phyloP scores from a whole-genome alignment of 1,139 yeast species.

The Hyphopichia pseudoburtonii region DNA sequence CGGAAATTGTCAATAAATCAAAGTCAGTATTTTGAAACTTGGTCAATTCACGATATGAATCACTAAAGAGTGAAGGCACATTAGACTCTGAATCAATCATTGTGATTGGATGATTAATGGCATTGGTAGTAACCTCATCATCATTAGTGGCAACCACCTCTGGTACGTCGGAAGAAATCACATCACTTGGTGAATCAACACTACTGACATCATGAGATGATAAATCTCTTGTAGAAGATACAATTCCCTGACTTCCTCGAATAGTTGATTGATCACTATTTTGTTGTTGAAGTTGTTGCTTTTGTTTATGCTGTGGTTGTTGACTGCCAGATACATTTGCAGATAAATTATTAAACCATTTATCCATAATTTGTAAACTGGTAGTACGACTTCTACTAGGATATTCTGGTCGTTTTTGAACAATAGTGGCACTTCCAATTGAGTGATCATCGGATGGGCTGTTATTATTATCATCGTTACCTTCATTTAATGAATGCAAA shows the following conservation, averaged over 20 bases:
- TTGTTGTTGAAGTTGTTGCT: not conserved
- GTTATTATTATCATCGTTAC: slow-evolving; percentile 13
- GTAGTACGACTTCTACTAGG: slow-evolving; percentile 32
- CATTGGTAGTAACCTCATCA: not conserved
- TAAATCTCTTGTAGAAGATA: not conserved
- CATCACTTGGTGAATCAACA: not conserved
- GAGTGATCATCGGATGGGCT: slow-evolving; percentile 3
- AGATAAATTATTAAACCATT: slow-evolving; percentile 37
- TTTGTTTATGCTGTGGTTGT: not conserved
- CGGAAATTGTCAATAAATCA: slow-evolving; percentile 37
- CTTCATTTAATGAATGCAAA: slow-evolving; percentile 33
- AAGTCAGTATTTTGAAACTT: slow-evolving; percentile 35
- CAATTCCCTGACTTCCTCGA: not conserved
- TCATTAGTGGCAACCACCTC: not conserved
- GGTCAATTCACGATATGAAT: slow-evolving; percentile 27
- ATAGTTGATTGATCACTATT: not conserved
- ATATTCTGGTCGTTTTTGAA: slow-evolving; percentile 25
- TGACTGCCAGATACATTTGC: slow-evolving; percentile 4
- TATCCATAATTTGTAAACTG: slow-evolving; percentile 46
- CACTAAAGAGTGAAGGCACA: slow-evolving; percentile 17
- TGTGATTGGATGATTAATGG: not conserved
- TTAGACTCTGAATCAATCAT: slow-evolving; percentile 3
- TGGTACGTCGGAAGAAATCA: not conserved
- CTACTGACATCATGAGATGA: not conserved
- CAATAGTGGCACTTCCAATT: not conserved